Evolutionary conservation across 768 basidiomycete genomes (phyloP).

Genomic region (Suillus tomentosus): DNA sequence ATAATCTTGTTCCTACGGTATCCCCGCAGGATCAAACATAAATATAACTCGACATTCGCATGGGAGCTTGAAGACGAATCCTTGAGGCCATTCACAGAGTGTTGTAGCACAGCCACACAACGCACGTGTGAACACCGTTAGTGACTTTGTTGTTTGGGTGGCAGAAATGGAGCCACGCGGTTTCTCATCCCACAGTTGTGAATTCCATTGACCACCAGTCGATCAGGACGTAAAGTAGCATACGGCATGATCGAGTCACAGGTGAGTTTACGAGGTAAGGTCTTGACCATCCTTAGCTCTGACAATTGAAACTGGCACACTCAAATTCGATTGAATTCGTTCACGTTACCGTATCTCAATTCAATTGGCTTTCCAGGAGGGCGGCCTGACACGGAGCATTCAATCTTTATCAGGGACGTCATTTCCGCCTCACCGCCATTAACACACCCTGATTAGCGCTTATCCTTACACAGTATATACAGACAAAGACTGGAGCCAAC

Average conservation of each 20-base stretch:
- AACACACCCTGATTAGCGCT: constrained; percentile 4
- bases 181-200: background rate
- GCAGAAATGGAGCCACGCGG: background rate
- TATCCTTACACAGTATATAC: background rate
- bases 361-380: background rate
- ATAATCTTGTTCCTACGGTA: background rate
- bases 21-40: background rate
- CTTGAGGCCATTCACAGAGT: background rate
- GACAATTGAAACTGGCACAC: background rate
- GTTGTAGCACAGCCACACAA: background rate
- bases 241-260: background rate
- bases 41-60: background rate
- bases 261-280: background rate
- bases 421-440: constrained; percentile 8
- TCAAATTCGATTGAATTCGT: background rate
- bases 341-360: background rate
- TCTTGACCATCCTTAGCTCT: background rate
- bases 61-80: background rate
- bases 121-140: background rate
- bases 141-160: background rate
- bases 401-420: background rate
- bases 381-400: background rate
- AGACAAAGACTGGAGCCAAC: too few relatives aligned
- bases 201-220: background rate
- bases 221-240: constrained; percentile 1